These are phyloP conservation scores for Licmophora abbreviata DNA, from an alignment of 108 stramenopile species.

Conservation along the genomic window DNA sequence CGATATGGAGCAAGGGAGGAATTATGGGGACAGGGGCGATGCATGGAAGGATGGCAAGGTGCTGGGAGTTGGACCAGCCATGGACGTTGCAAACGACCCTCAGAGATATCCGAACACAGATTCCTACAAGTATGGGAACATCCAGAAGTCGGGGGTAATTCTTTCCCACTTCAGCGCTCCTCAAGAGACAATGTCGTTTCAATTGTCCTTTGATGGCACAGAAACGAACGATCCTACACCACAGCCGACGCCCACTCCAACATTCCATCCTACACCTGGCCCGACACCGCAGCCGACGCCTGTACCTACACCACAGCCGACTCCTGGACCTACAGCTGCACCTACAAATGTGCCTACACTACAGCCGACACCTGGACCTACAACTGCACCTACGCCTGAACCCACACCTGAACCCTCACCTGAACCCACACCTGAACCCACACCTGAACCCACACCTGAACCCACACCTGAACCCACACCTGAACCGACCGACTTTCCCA, in stretches of 20 bases:
- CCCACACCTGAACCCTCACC: background rate
- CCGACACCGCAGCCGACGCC: background rate
- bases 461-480: too few relatives aligned
- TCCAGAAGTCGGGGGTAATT: slow-evolving; percentile 18
- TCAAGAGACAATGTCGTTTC: slow-evolving; percentile 26
- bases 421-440: background rate
- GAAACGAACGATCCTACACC: background rate
- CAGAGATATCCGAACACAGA: slow-evolving; percentile 36
- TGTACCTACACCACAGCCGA: background rate
- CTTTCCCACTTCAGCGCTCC: slow-evolving; percentile 21
- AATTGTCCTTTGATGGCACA: slow-evolving; percentile 1
- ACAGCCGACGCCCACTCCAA: background rate
- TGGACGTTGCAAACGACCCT: background rate
- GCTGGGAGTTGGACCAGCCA: slow-evolving; percentile 3
- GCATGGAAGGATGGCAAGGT: slow-evolving; percentile 12
- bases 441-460: background rate
- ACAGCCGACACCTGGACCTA: too few relatives aligned
- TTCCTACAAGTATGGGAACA: slow-evolving; percentile 28
- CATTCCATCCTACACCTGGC: background rate
- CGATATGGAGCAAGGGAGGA: slow-evolving; percentile 41
- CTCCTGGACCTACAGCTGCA: too few relatives aligned
- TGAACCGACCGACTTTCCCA: too few relatives aligned
- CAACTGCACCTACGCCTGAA: background rate
- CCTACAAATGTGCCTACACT: too few relatives aligned
- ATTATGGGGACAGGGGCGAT: slow-evolving; percentile 16